Percentiles rank a stretch among this genome's conserved stretches.
phyloP scores from a whole-genome alignment of 495 filamentous ascomycete genomes.

The Tetracladium setigerum region DNA sequence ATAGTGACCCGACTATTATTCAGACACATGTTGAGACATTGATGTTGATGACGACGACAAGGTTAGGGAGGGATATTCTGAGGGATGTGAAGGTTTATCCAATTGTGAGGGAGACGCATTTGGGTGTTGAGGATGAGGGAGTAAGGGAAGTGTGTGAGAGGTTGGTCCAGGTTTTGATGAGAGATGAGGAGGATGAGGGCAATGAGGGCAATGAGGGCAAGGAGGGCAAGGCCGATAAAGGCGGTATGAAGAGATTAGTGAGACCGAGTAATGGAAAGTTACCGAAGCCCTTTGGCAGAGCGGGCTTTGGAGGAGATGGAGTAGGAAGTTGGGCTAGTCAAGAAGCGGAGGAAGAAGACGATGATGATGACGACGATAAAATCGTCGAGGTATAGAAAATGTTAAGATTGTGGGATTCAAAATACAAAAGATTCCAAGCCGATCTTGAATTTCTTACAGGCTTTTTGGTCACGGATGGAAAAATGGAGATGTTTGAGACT shows the following conservation, averaged over 20 bases:
- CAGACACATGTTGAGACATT: constrained; percentile 84
- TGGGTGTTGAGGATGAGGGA: constrained; percentile 68
- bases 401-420: background rate
- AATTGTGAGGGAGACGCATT: constrained; percentile 79
- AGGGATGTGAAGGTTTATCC: constrained; percentile 77
- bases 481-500: background rate
- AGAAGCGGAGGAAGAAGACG: background rate
- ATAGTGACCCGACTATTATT: constrained; percentile 65
- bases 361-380: constrained; percentile 6
- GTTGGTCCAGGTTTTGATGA: constrained; percentile 86
- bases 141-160: constrained; percentile 83
- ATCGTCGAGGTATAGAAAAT: constrained; percentile 9
- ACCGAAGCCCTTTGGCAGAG: background rate
- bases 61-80: constrained; percentile 64
- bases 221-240: background rate
- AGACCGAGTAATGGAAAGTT: no score
- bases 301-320: background rate
- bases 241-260: background rate
- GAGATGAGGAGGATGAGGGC: constrained; percentile 49
- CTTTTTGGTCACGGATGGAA: background rate
- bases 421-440: background rate
- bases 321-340: constrained; percentile 4
- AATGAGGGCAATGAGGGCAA: constrained; percentile 15
- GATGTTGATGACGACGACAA: constrained; percentile 71
- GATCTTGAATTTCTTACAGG: background rate